phyloP scores from a whole-genome alignment of 2,329 filamentous ascomycete species.

The Paecilomyces niveus region DNA sequence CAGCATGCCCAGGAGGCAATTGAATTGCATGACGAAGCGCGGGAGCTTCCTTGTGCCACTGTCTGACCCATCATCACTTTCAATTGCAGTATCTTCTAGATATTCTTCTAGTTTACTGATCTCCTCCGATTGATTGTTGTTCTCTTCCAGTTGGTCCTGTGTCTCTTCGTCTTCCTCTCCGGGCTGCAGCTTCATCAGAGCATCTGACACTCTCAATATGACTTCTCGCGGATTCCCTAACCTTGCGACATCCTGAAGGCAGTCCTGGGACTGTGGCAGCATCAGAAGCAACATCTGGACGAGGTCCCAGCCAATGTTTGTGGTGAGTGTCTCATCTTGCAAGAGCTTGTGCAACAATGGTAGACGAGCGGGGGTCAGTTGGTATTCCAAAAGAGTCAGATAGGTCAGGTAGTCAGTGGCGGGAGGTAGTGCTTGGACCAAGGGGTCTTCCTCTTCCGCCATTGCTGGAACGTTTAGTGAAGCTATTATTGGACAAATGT shows the following conservation, averaged over 20 bases:
- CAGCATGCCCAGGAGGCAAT: slow-evolving; percentile 43
- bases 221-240: slow-evolving; percentile 59
- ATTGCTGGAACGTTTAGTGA: slow-evolving; percentile 7
- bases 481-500: neutral
- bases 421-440: slow-evolving; percentile 54
- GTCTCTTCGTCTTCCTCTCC: slow-evolving; percentile 26
- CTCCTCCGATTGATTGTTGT: slow-evolving; percentile 6
- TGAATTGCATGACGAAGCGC: slow-evolving; percentile 33
- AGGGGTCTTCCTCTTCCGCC: slow-evolving; percentile 37
- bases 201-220: slow-evolving; percentile 57
- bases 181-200: slow-evolving; percentile 50
- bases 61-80: slow-evolving; percentile 11
- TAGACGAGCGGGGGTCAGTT: slow-evolving; percentile 51
- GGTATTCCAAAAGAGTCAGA: slow-evolving; percentile 58
- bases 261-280: slow-evolving; percentile 51
- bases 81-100: slow-evolving; percentile 12
- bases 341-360: slow-evolving; percentile 52
- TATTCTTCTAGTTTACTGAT: slow-evolving; percentile 4
- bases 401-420: slow-evolving; percentile 60
- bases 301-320: slow-evolving; percentile 61
- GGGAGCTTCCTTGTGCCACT: slow-evolving; percentile 10
- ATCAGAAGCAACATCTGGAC: slow-evolving; percentile 56
- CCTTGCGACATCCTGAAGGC: slow-evolving; percentile 54
- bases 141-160: slow-evolving; percentile 25
- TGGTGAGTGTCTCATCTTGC: slow-evolving; percentile 54